A percentile compares a stretch with the other conserved stretches of the same genome.
Evolutionary conservation across 192 early-diverging fungal genomes (phyloP).

Genomic region (Chytriomyces hyalinus): DNA sequence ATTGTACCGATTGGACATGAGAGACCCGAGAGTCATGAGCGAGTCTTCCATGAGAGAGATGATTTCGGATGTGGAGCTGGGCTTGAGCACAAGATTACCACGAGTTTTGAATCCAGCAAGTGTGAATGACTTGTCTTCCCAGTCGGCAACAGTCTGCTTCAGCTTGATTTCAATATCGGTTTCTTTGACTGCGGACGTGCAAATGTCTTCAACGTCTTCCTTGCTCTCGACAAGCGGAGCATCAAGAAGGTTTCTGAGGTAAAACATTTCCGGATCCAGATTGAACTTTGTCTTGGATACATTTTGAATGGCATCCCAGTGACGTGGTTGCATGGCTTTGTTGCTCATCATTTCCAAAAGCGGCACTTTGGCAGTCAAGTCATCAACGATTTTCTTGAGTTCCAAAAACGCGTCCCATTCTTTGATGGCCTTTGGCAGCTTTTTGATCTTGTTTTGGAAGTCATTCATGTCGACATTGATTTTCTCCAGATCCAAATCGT

Average conservation of each 20-base stretch:
- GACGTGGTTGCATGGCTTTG: conserved; percentile 66
- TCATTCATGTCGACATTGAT: conserved; percentile 68
- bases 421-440: conserved; percentile 69
- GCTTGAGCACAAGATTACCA: conserved; percentile 66
- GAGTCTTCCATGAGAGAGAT: conserved; percentile 70
- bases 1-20: conserved; percentile 69
- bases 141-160: conserved; percentile 60
- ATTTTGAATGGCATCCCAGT: conserved; percentile 62
- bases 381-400: conserved; percentile 67
- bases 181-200: conserved; percentile 67
- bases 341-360: conserved; percentile 68
- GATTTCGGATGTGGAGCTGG: conserved; percentile 64
- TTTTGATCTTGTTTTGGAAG: conserved; percentile 72
- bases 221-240: conserved; percentile 59
- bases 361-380: conserved; percentile 61
- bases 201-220: conserved; percentile 72
- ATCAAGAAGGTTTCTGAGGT: conserved; percentile 64
- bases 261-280: conserved; percentile 67
- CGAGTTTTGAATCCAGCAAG: conserved; percentile 65
- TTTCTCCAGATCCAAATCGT: conserved; percentile 59
- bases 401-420: conserved; percentile 72
- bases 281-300: conserved; percentile 64
- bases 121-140: conserved; percentile 67
- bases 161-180: conserved; percentile 70
- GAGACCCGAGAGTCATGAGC: conserved; percentile 65